Base-by-base conservation (phyloP, 2,329 filamentous ascomycete species). In the Microcyclospora tardicrescens region DNA sequence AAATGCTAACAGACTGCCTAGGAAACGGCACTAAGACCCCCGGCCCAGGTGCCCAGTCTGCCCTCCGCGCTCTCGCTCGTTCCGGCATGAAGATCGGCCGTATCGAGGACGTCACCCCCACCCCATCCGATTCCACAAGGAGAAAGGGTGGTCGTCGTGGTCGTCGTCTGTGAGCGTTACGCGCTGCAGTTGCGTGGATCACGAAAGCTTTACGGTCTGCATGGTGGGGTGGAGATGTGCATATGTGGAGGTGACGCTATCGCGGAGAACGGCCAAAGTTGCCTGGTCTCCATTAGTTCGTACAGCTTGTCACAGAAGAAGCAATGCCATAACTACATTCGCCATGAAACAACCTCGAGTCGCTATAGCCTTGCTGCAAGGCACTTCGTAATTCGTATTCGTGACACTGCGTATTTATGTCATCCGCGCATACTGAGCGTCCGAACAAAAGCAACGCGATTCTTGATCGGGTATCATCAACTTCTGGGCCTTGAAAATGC, bases 111-210 rank as follows among this genome's bases (percentile, higher is more conserved):
- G 91, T 98, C 53, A 98, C 93, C 60, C 91, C 91, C 61, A 98
- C 91, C 47, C 91, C 93, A 60, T 98, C 91, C 69, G 91, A 98
- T 73, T 94, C 85, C 68, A 98, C 91, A 63, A 84, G 91, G 73
- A 87, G 89, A 76, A 98, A 98, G 86, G 91, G 91, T 76, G 91
- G 91, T 95, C 87, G 91, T 73, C 89, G 91, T 84, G 91, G 91
- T 96, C 91, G 91, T 75, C 89, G 91, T 94, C 84, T 98, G 71
- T 98, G 61, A 59, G 46, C 51, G 39, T 44, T 44, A 46, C 40
- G 48, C 50, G 39, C 12, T 10, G 29, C 16, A 28, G 19, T 24
- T 8, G 4, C 91, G 91, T 75, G 89, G 91, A 94, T 83, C 98
- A 71, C 98, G 61, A 59, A 45, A 50, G 39, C 44, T 44, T 47